Evolutionary conservation across 2,329 filamentous ascomycete species (phyloP).

Genomic region (Xylaria sp.): DNA sequence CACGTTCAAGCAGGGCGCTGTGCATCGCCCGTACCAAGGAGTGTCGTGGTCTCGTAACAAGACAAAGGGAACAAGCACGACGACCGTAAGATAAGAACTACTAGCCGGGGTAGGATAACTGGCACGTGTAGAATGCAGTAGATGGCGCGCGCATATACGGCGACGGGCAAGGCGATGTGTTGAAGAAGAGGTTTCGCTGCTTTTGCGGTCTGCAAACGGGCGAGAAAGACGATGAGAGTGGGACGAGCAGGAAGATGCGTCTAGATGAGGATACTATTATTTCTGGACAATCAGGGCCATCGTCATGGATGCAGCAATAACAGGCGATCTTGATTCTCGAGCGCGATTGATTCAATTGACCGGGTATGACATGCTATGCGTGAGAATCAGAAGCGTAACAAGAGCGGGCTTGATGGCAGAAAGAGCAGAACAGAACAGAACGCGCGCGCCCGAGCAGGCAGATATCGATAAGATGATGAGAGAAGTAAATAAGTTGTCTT

Average conservation of each 20-base stretch:
- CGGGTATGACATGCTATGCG: conserved; percentile 17
- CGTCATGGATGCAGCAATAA: conserved; percentile 5
- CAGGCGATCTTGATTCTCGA: conserved; percentile 16
- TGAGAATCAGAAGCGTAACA: not conserved
- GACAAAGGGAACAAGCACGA: conserved; percentile 1
- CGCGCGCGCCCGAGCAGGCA: conserved; percentile 12
- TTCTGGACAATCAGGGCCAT: conserved; percentile 35
- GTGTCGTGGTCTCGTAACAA: conserved; percentile 18
- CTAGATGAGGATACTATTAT: conserved; percentile 22
- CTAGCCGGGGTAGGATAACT: not conserved
- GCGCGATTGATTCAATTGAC: conserved; percentile 35
- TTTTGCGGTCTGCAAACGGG: conserved; percentile 18
- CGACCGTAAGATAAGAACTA: not conserved
- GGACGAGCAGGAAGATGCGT: conserved; percentile 13
- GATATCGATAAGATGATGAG: conserved; percentile 1
- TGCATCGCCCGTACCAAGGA: conserved; percentile 29
- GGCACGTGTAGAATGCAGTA: conserved; percentile 9
- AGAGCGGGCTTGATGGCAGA: conserved; percentile 1
- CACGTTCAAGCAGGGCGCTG: conserved; percentile 26
- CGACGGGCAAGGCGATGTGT: not conserved
- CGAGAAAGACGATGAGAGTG: not conserved
- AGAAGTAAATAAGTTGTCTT: not conserved
- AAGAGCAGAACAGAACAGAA: not conserved
- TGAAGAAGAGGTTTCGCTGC: not conserved
- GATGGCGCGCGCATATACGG: conserved; percentile 5